phyloP scores from a whole-genome alignment of 495 filamentous ascomycete genomes.

The Ascodesmis nigricans region DNA sequence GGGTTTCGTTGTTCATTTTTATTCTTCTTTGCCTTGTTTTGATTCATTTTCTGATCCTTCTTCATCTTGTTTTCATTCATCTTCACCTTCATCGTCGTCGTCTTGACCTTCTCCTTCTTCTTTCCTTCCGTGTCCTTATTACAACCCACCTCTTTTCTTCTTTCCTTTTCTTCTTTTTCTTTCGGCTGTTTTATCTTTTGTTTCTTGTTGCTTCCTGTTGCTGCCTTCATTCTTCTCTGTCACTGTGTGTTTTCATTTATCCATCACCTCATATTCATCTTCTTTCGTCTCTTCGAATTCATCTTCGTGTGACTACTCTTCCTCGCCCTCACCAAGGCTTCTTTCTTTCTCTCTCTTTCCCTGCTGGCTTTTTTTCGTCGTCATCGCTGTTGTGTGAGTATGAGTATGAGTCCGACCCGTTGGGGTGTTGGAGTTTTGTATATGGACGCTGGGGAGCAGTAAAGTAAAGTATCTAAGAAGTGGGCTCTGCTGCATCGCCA shows the following conservation, averaged over 20 bases:
- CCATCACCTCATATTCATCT: slow-evolving; percentile 21
- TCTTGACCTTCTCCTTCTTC: slow-evolving; percentile 10
- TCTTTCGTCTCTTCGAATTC: slow-evolving; percentile 15
- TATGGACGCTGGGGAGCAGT: no score
- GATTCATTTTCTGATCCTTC: slow-evolving; percentile 9
- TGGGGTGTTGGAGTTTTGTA: no score
- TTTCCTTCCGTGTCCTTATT: slow-evolving; percentile 8
- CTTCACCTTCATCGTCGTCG: slow-evolving; percentile 11
- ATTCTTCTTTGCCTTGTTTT: slow-evolving; percentile 7
- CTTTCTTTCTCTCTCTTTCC: slow-evolving; percentile 12
- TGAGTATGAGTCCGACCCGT: no score
- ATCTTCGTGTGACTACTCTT: slow-evolving; percentile 21
- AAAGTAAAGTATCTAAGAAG: no score
- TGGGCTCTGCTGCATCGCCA: no score
- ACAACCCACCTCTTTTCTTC: slow-evolving; percentile 3
- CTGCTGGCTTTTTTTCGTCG: slow-evolving; percentile 8
- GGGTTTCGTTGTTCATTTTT: no score
- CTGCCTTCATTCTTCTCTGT: slow-evolving; percentile 22
- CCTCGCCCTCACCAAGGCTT: slow-evolving; percentile 6
- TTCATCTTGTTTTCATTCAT: slow-evolving; percentile 8
- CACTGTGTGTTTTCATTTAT: no score
- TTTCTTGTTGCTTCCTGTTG: slow-evolving; percentile 13
- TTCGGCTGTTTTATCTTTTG: slow-evolving; percentile 15
- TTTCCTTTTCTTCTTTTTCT: slow-evolving; percentile 3
- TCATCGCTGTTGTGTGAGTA: no score